These are phyloP conservation scores for Prunus mira DNA, from an alignment of 306 rosid genomes.

Conservation along the genomic window DNA sequence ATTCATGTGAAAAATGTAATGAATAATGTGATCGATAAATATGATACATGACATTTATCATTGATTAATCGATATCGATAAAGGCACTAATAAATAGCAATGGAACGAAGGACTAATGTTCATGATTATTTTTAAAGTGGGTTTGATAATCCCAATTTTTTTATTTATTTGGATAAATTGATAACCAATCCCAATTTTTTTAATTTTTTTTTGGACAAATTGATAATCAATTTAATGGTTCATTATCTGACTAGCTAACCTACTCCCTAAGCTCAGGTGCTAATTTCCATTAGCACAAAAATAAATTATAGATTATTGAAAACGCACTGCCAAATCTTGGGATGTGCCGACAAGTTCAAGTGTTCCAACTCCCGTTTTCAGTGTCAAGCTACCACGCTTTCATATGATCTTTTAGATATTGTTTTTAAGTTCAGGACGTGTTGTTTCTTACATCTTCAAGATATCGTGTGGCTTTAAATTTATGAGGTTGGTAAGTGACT, in stretches of 20 bases:
- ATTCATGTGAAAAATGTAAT: too few relatives aligned
- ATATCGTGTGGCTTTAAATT: background rate
- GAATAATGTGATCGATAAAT: too few relatives aligned
- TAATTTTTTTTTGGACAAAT: too few relatives aligned
- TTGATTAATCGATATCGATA: too few relatives aligned
- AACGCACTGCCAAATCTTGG: background rate
- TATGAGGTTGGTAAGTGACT: background rate
- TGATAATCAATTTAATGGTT: background rate
- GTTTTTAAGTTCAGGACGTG: background rate
- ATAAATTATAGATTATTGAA: background rate
- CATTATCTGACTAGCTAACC: background rate
- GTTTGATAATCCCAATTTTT: background rate
- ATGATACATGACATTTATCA: too few relatives aligned
- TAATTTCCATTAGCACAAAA: background rate
- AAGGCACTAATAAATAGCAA: background rate
- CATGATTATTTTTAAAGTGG: background rate
- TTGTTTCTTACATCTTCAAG: background rate
- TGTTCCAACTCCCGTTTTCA: background rate
- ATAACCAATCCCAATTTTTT: background rate
- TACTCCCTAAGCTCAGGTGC: background rate
- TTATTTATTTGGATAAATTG: too few relatives aligned
- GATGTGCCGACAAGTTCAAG: background rate
- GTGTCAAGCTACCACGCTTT: background rate
- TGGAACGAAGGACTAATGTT: too few relatives aligned
- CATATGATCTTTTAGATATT: background rate